Conservation (phyloP, 108 stramenopile species). For the Pseudonitzschia multiseries region DNA sequence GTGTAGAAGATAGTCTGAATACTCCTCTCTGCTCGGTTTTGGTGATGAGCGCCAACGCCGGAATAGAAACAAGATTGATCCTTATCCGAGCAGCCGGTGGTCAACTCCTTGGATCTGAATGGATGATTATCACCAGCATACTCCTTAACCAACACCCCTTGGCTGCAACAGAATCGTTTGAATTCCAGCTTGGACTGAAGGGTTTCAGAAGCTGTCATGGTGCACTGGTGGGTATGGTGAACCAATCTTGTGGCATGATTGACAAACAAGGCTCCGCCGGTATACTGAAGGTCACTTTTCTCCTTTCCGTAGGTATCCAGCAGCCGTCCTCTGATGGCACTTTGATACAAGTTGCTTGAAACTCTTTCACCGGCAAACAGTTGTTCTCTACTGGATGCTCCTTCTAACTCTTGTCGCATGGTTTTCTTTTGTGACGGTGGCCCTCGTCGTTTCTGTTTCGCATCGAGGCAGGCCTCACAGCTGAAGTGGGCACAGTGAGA, state of each 20-base stretch:
- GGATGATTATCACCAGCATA: conserved; percentile 40
- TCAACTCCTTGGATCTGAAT: conserved; percentile 27
- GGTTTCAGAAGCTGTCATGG: conserved; percentile 27
- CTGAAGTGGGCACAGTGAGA: conserved; percentile 5
- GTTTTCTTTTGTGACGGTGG: no score
- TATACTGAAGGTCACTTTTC: conserved; percentile 14
- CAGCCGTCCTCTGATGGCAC: conserved; percentile 36
- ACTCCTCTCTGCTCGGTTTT: conserved; percentile 56
- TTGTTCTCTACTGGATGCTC: no score
- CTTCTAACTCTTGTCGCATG: no score
- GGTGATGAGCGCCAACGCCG: conserved; percentile 61
- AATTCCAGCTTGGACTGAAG: conserved; percentile 22
- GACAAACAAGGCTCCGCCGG: conserved; percentile 45
- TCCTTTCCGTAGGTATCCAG: conserved; percentile 36
- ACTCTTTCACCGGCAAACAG: conserved; percentile 10
- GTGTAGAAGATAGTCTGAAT: conserved; percentile 33
- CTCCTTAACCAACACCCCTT: conserved; percentile 31
- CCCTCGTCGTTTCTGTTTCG: conserved; percentile 27
- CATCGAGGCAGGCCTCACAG: conserved; percentile 33
- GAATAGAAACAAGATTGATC: conserved; percentile 29
- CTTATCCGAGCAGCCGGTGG: neutral
- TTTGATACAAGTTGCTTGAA: conserved; percentile 43
- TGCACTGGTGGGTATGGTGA: conserved; percentile 23
- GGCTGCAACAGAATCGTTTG: conserved; percentile 7
- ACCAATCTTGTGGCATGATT: conserved; percentile 42